Conservation (phyloP, 2,329 filamentous ascomycete species). For the Alternaria metachromatica region DNA sequence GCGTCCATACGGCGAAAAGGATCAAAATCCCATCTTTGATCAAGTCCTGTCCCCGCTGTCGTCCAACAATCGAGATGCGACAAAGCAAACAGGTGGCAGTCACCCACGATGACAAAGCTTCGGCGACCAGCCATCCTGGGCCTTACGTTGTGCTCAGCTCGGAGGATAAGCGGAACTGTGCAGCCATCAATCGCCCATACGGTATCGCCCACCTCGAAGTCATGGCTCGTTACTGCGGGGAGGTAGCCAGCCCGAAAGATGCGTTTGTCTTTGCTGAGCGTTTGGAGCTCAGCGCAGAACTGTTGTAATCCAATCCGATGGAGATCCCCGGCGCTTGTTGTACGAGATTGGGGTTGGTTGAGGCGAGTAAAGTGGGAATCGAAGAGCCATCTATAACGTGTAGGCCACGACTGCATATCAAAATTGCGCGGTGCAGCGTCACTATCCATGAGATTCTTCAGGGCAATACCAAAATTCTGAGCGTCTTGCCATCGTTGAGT, state of each 20-base stretch:
- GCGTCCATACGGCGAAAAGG: constrained; percentile 17
- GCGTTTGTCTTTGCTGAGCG: constrained; percentile 4
- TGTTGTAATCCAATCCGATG: constrained; percentile 1
- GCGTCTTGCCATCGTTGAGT: constrained; percentile 4
- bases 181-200: constrained; percentile 21
- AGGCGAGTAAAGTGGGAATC: background rate
- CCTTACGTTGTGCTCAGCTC: background rate
- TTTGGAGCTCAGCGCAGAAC: constrained; percentile 13
- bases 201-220: constrained; percentile 12
- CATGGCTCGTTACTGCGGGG: constrained; percentile 3
- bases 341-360: background rate
- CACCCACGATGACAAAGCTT: constrained; percentile 10
- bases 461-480: background rate
- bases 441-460: background rate
- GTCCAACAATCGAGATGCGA: constrained; percentile 17
- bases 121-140: background rate
- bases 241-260: constrained; percentile 15
- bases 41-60: constrained; percentile 9
- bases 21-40: constrained; percentile 17
- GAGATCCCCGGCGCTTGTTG: background rate
- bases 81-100: constrained; percentile 15
- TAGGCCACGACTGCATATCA: constrained; percentile 8
- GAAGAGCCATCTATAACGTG: constrained; percentile 13
- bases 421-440: background rate
- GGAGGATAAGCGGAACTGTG: constrained; percentile 11